These are phyloP conservation scores for Hypoxylon intermedium DNA, from an alignment of 495 filamentous ascomycete species.

Conservation along the genomic window DNA sequence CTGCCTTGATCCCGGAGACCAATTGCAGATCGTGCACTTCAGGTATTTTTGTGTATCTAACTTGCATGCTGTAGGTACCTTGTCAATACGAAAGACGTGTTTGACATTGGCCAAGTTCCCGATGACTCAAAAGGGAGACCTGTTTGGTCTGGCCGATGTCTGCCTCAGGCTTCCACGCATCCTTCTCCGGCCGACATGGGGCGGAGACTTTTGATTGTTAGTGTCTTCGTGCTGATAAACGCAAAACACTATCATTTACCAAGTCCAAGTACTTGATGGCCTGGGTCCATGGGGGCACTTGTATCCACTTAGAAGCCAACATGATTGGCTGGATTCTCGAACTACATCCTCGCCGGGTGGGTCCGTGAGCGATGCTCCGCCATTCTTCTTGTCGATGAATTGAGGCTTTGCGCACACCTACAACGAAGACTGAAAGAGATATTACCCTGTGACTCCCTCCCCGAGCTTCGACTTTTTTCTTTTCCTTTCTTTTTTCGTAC, in stretches of 20 bases:
- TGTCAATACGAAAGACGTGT: not conserved
- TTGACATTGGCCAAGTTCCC: conserved; percentile 25
- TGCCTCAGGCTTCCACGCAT: conserved; percentile 30
- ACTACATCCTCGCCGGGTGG: conserved; percentile 35
- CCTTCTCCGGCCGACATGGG: conserved; percentile 8
- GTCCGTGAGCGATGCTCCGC: conserved; percentile 39
- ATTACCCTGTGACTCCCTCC: conserved; percentile 58
- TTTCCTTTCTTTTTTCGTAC: conserved; percentile 39
- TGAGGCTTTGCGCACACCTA: conserved; percentile 41
- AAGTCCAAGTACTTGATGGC: conserved; percentile 11
- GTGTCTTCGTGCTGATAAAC: not conserved
- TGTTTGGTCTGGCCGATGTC: conserved; percentile 35
- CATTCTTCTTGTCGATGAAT: conserved; percentile 31
- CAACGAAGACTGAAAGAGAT: conserved; percentile 52
- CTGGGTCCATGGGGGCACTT: not conserved
- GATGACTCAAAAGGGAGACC: conserved; percentile 32
- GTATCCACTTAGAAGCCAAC: not conserved
- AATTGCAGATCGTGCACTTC: no score
- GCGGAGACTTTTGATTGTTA: conserved; percentile 14
- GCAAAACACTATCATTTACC: conserved; percentile 17
- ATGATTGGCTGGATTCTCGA: conserved; percentile 19
- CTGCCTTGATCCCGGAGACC: no score
- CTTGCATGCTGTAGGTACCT: no score
- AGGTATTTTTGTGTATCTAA: no score
- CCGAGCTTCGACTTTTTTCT: conserved; percentile 41